These are phyloP conservation scores for Athelia psychrophila DNA, from an alignment of 1,284 basidiomycete species.

Conservation along the genomic window DNA sequence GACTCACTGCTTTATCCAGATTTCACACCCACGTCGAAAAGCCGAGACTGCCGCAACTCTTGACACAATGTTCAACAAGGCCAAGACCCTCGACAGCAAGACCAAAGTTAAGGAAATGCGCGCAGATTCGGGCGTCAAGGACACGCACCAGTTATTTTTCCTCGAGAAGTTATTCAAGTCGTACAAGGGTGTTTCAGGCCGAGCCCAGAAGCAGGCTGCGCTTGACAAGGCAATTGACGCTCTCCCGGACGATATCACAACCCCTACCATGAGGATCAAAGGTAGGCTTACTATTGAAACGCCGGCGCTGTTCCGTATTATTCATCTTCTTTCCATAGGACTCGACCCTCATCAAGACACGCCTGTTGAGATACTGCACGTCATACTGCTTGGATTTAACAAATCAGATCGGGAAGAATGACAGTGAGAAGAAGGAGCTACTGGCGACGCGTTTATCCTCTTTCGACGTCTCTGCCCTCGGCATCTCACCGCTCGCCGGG, in stretches of 20 bases:
- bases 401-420: constrained; percentile 21
- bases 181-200: neutral
- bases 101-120: neutral
- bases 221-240: neutral
- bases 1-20: too few relatives aligned
- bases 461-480: constrained; percentile 22
- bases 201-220: neutral
- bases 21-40: neutral
- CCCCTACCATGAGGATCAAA: constrained; percentile 5
- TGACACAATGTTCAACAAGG: neutral
- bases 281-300: neutral
- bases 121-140: neutral
- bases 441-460: constrained; percentile 19
- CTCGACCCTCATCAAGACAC: constrained; percentile 30
- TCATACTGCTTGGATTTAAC: constrained; percentile 30
- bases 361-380: constrained; percentile 34
- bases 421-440: constrained; percentile 7
- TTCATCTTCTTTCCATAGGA: constrained; percentile 13
- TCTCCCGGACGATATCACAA: neutral
- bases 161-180: neutral
- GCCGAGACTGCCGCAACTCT: neutral
- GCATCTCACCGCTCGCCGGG: constrained; percentile 13
- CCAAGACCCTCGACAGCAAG: neutral
- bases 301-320: neutral
- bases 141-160: neutral